Conservation (phyloP, 257 asterid genomes). For the Przewalskia tangutica region DNA sequence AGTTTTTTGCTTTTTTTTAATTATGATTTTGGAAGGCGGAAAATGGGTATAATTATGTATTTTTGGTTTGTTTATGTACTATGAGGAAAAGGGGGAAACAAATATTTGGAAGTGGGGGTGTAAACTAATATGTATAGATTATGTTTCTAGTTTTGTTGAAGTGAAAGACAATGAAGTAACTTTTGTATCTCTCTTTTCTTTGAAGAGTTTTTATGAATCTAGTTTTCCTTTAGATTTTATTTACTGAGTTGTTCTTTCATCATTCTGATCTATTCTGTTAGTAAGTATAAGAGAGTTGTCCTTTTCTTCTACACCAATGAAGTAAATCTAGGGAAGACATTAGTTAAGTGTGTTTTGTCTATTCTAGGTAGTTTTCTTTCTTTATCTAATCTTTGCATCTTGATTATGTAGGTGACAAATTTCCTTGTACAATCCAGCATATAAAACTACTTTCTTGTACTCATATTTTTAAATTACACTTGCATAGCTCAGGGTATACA, state of each 20-base stretch:
- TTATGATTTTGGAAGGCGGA: neutral
- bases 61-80: neutral
- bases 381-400: neutral
- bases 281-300: neutral
- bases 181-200: constrained; percentile 13
- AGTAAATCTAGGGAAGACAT: neutral
- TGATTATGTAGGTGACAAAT: neutral
- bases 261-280: neutral
- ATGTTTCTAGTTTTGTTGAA: neutral
- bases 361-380: neutral
- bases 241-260: neutral
- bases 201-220: no score
- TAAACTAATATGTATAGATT: neutral
- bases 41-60: constrained; percentile 2
- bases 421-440: neutral
- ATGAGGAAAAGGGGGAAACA: neutral
- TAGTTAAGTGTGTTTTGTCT: neutral
- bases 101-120: neutral
- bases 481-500: no score
- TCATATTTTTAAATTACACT: neutral
- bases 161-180: neutral
- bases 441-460: neutral
- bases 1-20: neutral
- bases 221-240: neutral
- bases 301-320: neutral